Base-by-base conservation (phyloP, 2,329 filamentous ascomycete species). In the Colletotrichum chrysophilum region DNA sequence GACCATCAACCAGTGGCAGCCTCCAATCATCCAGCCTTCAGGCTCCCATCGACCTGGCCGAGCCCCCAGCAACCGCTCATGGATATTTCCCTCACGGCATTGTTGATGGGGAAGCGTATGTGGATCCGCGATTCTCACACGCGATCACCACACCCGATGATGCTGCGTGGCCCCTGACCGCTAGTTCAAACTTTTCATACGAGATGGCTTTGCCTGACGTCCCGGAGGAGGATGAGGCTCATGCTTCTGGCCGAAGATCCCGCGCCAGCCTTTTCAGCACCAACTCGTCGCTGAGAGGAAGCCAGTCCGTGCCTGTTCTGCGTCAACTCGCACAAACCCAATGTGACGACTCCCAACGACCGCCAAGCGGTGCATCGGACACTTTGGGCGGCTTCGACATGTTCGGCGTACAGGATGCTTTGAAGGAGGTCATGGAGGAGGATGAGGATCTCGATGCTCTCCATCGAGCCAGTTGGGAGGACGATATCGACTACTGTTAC, bases 401-500 rank as follows among this genome's bases (percentile, higher is more conserved):
- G n/a, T 78, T 83, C 32, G 84, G 83, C 18, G 80, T 81, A 8
- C 86, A 85, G 72, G 82, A 81, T 14, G 80, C 82, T 9, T 76
- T 84, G 43, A 81, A 79, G 65, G 60, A 43, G n/a, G 80, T 80
- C 24, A 79, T 78, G 4, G 81, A 82, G 8, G 78, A 79, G 14
- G 77, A 77, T 9, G 78, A 77, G 4, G 78, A 70, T 16, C 79
- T 79, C n/a, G 83, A 85, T 4, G 70, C 76, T 5, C 76, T 83
- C n/a, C 78, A 81, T 26, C 83, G 83, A 9, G 87, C 89, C 78
- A 92, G 86, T 78, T 94, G 92, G 92, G 92, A 94, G 79, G 91
- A 93, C 68, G 91, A 91, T 77, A 93, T 94, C 76, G 92, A 94
- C 80, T 94, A 93, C 82, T 93, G 91, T 80, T 94, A 94, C 79